Conservation (phyloP, 805 yeast species). For the Saturnispora ahearnii region DNA sequence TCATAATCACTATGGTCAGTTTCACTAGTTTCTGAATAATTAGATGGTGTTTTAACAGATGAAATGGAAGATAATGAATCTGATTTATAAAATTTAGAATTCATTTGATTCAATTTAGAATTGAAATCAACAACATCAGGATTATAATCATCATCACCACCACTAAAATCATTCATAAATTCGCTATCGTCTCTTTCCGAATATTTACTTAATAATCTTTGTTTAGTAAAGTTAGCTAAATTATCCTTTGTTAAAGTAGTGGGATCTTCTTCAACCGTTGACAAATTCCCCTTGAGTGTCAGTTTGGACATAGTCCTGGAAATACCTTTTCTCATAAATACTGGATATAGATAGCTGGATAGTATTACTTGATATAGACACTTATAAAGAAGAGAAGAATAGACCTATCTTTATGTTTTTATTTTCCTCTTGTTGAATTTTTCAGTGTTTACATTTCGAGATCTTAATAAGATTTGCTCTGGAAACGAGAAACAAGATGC, state of each 20-base stretch:
- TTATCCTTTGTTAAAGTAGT: not conserved
- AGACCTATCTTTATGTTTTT: not conserved
- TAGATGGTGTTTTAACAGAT: slow-evolving; percentile 14
- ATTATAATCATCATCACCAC: slow-evolving; percentile 1
- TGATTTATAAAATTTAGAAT: slow-evolving; percentile 7
- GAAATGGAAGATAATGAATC: slow-evolving; percentile 24
- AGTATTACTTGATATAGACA: not conserved
- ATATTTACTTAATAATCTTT: slow-evolving; percentile 10
- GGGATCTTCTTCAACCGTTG: slow-evolving; percentile 5
- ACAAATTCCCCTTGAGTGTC: not conserved
- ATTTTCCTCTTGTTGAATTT: not conserved
- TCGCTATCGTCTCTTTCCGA: slow-evolving; percentile 14
- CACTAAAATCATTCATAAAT: slow-evolving; percentile 11
- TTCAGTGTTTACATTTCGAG: not conserved
- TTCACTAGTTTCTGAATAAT: slow-evolving; percentile 21
- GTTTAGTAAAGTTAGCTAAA: not conserved
- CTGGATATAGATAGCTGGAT: not conserved
- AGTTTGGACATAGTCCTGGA: not conserved
- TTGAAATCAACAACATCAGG: not conserved
- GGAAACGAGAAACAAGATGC: not conserved
- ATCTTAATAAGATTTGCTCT: no score
- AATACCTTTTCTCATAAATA: not conserved
- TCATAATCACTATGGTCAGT: slow-evolving; percentile 28
- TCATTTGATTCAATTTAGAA: not conserved
- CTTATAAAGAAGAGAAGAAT: not conserved